phyloP scores from a whole-genome alignment of 2,329 filamentous ascomycete species.

The Colletotrichum spinosum region DNA sequence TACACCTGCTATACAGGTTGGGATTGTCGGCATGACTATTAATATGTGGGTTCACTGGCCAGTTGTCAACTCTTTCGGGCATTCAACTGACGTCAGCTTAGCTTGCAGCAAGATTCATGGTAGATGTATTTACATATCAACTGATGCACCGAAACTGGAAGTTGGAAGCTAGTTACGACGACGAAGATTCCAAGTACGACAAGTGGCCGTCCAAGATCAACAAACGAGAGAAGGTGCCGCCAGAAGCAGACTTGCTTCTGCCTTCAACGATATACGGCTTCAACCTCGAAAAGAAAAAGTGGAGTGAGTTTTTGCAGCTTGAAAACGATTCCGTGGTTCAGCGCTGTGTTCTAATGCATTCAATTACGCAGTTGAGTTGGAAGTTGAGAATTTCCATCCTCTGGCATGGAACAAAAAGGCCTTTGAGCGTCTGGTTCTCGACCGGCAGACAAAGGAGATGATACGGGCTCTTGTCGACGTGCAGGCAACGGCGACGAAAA shows the following conservation, averaged over 20 bases:
- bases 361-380: neutral
- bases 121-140: slow-evolving; percentile 2
- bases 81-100: neutral
- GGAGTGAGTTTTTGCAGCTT: no score
- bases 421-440: slow-evolving; percentile 38
- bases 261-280: neutral
- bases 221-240: neutral
- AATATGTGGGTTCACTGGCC: neutral
- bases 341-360: no score
- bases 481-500: slow-evolving; percentile 39
- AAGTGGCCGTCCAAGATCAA: neutral
- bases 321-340: no score
- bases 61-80: neutral
- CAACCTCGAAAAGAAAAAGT: slow-evolving; percentile 12
- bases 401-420: slow-evolving; percentile 36
- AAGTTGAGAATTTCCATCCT: neutral
- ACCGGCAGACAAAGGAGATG: slow-evolving; percentile 42
- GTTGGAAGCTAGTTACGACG: no score
- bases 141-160: neutral
- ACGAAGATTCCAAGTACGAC: no score
- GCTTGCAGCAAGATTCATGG: slow-evolving; percentile 13
- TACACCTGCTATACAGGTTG: slow-evolving; percentile 13
- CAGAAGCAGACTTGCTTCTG: neutral
- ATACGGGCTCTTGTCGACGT: slow-evolving; percentile 44
- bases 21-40: neutral